phyloP scores from a whole-genome alignment of 108 stramenopile genomes.

The Schizochytrium sp. region DNA sequence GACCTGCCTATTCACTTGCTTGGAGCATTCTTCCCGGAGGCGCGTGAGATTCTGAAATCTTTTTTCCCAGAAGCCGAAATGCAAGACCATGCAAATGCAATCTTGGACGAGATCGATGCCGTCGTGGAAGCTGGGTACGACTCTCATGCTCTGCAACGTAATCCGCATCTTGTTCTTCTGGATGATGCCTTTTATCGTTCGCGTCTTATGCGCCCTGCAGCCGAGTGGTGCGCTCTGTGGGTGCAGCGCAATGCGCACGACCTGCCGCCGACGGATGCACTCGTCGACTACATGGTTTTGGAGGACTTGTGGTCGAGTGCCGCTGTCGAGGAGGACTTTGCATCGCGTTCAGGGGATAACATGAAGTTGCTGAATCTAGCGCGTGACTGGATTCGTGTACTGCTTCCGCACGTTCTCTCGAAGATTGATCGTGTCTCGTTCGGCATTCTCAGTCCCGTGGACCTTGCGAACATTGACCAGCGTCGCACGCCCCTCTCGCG shows the following conservation, averaged over 20 bases:
- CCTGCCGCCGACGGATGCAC: background rate
- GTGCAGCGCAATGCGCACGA: conserved; percentile 39
- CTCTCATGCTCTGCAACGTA: conserved; percentile 68
- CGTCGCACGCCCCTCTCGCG: conserved; percentile 73
- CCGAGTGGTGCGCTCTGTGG: conserved; percentile 91
- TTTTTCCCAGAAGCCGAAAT: conserved; percentile 48
- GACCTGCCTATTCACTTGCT: conserved; percentile 86
- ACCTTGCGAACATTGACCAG: conserved; percentile 29
- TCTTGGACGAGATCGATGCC: conserved; percentile 65
- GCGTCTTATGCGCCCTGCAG: conserved; percentile 75
- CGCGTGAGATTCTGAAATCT: conserved; percentile 52
- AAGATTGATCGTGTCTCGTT: conserved; percentile 97
- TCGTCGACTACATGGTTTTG: background rate
- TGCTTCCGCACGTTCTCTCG: conserved; percentile 77
- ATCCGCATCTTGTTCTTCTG: conserved; percentile 84
- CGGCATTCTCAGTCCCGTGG: conserved; percentile 54
- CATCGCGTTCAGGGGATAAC: conserved; percentile 86
- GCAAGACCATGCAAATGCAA: conserved; percentile 74
- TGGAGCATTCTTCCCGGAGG: conserved; percentile 61
- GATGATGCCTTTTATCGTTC: conserved; percentile 72
- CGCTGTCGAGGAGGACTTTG: conserved; percentile 72
- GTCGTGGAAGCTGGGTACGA: conserved; percentile 72
- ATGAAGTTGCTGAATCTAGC: conserved; percentile 95
- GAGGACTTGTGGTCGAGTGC: conserved; percentile 19
- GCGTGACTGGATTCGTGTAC: conserved; percentile 79